phyloP scores from a whole-genome alignment of 106 monocot species.

The Dendrobium huoshanense region DNA sequence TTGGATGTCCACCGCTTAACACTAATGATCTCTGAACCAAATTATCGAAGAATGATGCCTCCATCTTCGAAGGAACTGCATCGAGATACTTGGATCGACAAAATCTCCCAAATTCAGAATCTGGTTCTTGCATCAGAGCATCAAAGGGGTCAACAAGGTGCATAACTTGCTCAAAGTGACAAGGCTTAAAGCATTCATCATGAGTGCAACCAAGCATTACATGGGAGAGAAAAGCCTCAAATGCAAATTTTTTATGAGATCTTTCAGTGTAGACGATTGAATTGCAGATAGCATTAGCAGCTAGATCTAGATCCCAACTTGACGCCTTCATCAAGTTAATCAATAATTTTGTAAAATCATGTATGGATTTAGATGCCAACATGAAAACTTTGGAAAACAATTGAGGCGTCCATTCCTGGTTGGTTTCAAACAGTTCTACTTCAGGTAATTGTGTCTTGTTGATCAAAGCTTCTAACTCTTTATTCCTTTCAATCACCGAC shows the following conservation, averaged over 20 bases:
- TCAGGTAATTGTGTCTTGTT: slow-evolving; percentile 36
- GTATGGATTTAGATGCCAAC: slow-evolving; percentile 53
- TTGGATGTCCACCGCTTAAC: slow-evolving; percentile 62
- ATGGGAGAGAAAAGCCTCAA: slow-evolving; percentile 64
- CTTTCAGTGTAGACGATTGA: slow-evolving; percentile 50
- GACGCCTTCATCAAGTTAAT: slow-evolving; percentile 86
- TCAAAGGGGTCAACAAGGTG: slow-evolving; percentile 68
- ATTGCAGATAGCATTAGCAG: slow-evolving; percentile 52
- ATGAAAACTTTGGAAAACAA: slow-evolving; percentile 49
- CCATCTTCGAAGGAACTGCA: slow-evolving; percentile 68
- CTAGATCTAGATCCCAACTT: slow-evolving; percentile 82
- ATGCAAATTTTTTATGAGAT: slow-evolving; percentile 88
- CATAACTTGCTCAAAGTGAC: slow-evolving; percentile 56
- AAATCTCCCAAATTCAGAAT: slow-evolving; percentile 80
- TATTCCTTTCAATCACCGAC: slow-evolving; percentile 50
- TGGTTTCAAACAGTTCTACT: slow-evolving; percentile 42
- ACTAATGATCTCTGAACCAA: slow-evolving; percentile 80
- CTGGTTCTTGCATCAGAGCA: slow-evolving; percentile 64
- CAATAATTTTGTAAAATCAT: slow-evolving; percentile 73
- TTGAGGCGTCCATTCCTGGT: slow-evolving; percentile 51
- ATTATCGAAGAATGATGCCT: slow-evolving; percentile 75
- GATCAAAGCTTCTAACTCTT: slow-evolving; percentile 54
- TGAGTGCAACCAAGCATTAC: slow-evolving; percentile 60
- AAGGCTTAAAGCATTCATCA: slow-evolving; percentile 52
- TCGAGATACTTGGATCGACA: slow-evolving; percentile 61